Evolutionary conservation across 768 basidiomycete genomes (phyloP).

Genomic region (Collybiopsis luxurians): DNA sequence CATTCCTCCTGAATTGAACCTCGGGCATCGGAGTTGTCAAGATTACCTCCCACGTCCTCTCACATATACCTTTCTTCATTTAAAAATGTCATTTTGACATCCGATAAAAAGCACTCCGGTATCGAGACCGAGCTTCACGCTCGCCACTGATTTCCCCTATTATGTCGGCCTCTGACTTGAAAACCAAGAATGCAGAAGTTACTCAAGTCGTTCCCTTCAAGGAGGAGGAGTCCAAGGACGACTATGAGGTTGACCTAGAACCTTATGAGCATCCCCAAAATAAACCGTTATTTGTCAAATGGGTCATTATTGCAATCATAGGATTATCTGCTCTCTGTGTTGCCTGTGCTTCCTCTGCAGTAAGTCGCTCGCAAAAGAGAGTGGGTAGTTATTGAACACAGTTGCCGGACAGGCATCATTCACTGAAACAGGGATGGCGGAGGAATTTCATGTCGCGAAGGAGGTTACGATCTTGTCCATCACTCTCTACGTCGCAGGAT

Average conservation of each 20-base stretch:
- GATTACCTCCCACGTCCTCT: too few species aligned
- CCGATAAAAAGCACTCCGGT: too few species aligned
- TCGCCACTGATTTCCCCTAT: too few species aligned
- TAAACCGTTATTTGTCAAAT: conserved; percentile 39
- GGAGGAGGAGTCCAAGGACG: too few species aligned
- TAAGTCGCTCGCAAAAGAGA: conserved; percentile 23
- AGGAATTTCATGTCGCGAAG: conserved; percentile 44
- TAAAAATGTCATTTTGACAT: too few species aligned
- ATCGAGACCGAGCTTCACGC: too few species aligned
- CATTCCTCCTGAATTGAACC: too few species aligned
- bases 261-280: conserved; percentile 40
- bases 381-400: background rate
- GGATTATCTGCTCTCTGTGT: conserved; percentile 46
- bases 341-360: conserved; percentile 56
- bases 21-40: too few species aligned
- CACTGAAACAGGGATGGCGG: conserved; percentile 57
- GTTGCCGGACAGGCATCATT: conserved; percentile 45
- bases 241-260: conserved; percentile 30
- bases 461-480: conserved; percentile 51
- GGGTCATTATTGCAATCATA: conserved; percentile 46
- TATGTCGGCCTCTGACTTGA: too few species aligned
- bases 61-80: too few species aligned
- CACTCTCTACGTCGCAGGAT: conserved; percentile 55
- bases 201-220: too few species aligned
- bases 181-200: too few species aligned